phyloP scores from a whole-genome alignment of 2,329 filamentous ascomycete genomes.

The Stemphylium beticola region DNA sequence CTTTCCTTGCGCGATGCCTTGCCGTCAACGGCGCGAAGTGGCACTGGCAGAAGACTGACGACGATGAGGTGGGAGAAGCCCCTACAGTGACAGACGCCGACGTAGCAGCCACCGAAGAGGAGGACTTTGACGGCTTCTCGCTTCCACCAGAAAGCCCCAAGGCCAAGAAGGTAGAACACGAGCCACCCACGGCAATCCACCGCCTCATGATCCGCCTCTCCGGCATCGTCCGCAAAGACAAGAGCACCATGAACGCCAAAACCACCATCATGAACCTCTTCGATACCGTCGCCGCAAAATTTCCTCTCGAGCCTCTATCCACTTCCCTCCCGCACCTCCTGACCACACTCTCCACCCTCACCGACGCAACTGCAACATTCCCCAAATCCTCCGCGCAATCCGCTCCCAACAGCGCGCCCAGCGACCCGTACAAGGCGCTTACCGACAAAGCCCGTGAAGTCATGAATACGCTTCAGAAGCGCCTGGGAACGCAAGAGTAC shows the following conservation, averaged over 20 bases:
- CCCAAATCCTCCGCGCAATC: conserved; percentile 72
- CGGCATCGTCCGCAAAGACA: conserved; percentile 72
- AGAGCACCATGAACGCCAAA: conserved; percentile 73
- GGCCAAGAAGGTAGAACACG: conserved; percentile 27
- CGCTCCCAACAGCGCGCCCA: conserved; percentile 59
- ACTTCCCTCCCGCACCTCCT: conserved; percentile 70
- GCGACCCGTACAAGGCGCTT: conserved; percentile 71
- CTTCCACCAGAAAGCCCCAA: conserved; percentile 21
- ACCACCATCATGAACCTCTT: conserved; percentile 76
- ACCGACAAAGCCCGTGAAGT: conserved; percentile 75
- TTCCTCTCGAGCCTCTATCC: conserved; percentile 63
- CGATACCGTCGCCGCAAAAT: conserved; percentile 69
- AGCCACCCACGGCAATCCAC: conserved; percentile 62
- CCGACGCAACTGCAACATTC: conserved; percentile 75
- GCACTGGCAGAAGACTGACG: conserved; percentile 53
- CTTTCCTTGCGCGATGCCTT: conserved; percentile 76
- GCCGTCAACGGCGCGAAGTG: conserved; percentile 63
- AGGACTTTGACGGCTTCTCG: conserved; percentile 39
- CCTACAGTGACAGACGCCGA: conserved; percentile 48
- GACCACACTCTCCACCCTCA: conserved; percentile 79
- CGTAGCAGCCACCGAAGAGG: conserved; percentile 40
- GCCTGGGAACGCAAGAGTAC: conserved; percentile 80
- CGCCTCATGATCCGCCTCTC: conserved; percentile 82
- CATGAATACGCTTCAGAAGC: conserved; percentile 83
- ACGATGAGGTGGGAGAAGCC: conserved; percentile 50